These are phyloP conservation scores for Beverwykella pulmonaria DNA, from an alignment of 495 filamentous ascomycete species.

Conservation along the genomic window DNA sequence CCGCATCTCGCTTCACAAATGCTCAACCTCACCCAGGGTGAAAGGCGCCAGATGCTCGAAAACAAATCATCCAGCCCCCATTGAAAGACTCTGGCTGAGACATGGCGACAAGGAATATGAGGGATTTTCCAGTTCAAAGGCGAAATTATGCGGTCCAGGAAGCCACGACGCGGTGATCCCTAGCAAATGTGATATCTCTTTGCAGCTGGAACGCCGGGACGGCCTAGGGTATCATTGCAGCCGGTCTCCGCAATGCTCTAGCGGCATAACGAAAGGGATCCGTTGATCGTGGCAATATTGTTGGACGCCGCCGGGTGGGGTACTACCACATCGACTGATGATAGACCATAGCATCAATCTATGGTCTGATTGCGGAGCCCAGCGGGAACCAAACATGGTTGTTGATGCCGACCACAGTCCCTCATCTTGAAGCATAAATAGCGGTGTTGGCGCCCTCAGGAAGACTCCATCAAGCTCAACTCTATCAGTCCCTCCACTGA, in stretches of 20 bases:
- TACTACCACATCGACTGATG: conserved; percentile 36
- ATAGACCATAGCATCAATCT: conserved; percentile 34
- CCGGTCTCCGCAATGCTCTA: conserved; percentile 34
- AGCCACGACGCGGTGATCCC: conserved; percentile 40
- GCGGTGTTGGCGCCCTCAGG: conserved; percentile 21
- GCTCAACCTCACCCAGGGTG: conserved; percentile 32
- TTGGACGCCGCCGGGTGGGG: conserved; percentile 40
- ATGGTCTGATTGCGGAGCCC: conserved; percentile 25
- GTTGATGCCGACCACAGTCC: conserved; percentile 9
- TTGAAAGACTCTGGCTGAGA: conserved; percentile 29
- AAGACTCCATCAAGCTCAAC: conserved; percentile 34
- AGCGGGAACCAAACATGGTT: conserved; percentile 25
- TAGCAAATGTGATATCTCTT: conserved; percentile 41
- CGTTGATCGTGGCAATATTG: conserved; percentile 41
- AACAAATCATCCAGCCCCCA: conserved; percentile 30
- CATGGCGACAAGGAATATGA: conserved; percentile 35
- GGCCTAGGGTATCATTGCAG: conserved; percentile 43
- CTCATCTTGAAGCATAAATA: conserved; percentile 40
- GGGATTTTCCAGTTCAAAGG: conserved; percentile 34
- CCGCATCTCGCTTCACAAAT: conserved; percentile 32
- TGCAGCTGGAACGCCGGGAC: conserved; percentile 37
- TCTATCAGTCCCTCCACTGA: conserved; percentile 22
- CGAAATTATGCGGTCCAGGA: conserved; percentile 39
- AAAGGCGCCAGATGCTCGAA: conserved; percentile 29
- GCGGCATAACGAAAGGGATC: conserved; percentile 37